phyloP scores from a whole-genome alignment of 495 filamentous ascomycete genomes.

The Ramalina peruviana region DNA sequence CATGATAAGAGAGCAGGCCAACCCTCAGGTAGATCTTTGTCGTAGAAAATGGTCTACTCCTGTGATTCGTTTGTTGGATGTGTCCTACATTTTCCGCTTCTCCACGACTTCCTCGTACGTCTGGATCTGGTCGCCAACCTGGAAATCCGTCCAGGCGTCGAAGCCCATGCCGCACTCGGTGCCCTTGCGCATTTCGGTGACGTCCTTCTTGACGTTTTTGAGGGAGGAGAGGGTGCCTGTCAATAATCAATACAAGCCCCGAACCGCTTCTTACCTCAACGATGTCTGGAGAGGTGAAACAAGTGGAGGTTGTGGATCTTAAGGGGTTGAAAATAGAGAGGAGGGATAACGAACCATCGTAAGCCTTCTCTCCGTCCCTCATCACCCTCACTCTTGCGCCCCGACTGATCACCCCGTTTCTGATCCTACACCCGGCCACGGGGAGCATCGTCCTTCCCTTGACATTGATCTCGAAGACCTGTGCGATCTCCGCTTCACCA shows the following conservation, averaged over 20 bases:
- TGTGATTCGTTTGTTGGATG: too few species aligned
- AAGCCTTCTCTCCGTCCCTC: conserved; percentile 54
- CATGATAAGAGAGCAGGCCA: too few species aligned
- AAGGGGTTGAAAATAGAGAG: too few species aligned
- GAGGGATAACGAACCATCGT: conserved; percentile 50
- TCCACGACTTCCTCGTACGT: conserved; percentile 66
- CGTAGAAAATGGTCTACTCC: too few species aligned
- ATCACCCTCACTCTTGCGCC: conserved; percentile 55
- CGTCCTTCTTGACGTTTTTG: conserved; percentile 86
- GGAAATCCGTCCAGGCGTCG: conserved; percentile 60
- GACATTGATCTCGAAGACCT: conserved; percentile 71
- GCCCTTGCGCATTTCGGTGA: conserved; percentile 76
- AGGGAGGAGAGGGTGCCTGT: conserved; percentile 63
- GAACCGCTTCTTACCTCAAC: conserved; percentile 2
- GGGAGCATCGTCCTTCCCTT: conserved; percentile 52
- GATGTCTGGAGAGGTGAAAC: too few species aligned
- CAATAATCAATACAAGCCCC: conserved; percentile 1
- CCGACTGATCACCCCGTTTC: conserved; percentile 58
- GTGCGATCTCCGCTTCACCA: conserved; percentile 77
- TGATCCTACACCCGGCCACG: conserved; percentile 79
- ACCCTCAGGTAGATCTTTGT: too few species aligned
- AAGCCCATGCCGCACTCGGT: conserved; percentile 87
- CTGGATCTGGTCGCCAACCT: conserved; percentile 74
- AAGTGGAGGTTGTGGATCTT: too few species aligned
- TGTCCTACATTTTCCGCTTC: conserved; percentile 45